Evolutionary conservation across 2,329 filamentous ascomycete species (phyloP), one percentile per base, ranked within the genome.

Genomic region (Penicillium sp.): DNA sequence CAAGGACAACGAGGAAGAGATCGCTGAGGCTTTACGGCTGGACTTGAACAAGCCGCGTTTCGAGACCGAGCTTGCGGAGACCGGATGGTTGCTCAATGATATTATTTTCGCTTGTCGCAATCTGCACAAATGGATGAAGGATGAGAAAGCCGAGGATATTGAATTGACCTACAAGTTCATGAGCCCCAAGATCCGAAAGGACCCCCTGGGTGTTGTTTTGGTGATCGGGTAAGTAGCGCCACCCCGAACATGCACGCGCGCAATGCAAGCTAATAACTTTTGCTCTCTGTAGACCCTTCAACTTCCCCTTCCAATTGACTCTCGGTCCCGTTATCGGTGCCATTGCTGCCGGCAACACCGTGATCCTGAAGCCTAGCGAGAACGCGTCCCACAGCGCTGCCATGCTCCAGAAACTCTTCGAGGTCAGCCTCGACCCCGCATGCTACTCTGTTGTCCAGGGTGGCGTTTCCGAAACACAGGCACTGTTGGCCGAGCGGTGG

Each of bases 271-370:
- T 57, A 54, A 60, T 49, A 21, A 9, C 7, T n/a, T 2, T 22
- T n/a, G 37, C 26, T 26, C 21, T 33, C 24, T 16, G 27, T 56
- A 87, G 86, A 56, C 87, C 95, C 44, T 98, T 91, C 84, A 99
- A 99, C 81, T 96, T 93, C 74, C 95, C 95, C 51, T 80, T 96
- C 73, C 88, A 93, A 76, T 82, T 98, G 44, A 86, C 87, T 37
- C 73, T 98, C 42, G 84, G 85, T 1, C 92, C 93, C 2, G 76
- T 96, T 59, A 84, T 96, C 61, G 95, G 93, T 56, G 95, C 93
- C 68, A 96, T 99, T 67, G 87, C 90, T 44, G 93, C 91, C 9
- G 95, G 95, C 52, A 97, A 95, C 75, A 93, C 93, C 6, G 91
- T 88, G 47, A 80, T 97, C 21, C 73, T 98, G 67, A 99, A 99